Conservation (phyloP, 2,329 filamentous ascomycete species). For the Fusarium albidum region DNA sequence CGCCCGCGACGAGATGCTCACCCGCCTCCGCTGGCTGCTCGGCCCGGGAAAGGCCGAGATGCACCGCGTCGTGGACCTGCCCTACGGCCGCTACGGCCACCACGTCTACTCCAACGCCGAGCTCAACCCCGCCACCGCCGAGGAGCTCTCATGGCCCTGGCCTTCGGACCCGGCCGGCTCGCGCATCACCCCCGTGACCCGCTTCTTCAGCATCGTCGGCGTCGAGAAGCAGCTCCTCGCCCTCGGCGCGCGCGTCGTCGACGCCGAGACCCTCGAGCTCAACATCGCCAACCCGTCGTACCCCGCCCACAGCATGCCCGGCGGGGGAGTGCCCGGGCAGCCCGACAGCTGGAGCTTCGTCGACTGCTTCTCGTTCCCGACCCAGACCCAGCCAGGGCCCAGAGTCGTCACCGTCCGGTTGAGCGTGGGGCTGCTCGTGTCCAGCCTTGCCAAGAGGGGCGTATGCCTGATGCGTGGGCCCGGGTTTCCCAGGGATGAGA, state of each 20-base stretch:
- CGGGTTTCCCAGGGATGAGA: conserved; percentile 36
- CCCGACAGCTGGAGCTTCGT: conserved; percentile 42
- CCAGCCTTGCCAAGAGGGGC: conserved; percentile 26
- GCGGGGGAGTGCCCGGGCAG: conserved; percentile 15
- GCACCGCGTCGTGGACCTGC: conserved; percentile 36
- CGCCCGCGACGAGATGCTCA: conserved; percentile 36
- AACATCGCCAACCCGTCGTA: conserved; percentile 19
- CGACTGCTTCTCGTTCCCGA: conserved; percentile 35
- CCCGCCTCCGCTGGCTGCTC: conserved; percentile 35
- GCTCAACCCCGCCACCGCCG: conserved; percentile 23
- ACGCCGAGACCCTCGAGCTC: conserved; percentile 37
- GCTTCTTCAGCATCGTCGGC: conserved; percentile 36
- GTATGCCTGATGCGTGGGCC: conserved; percentile 38
- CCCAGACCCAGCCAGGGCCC: conserved; percentile 15
- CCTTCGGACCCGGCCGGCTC: conserved; percentile 19
- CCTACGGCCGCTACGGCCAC: conserved; percentile 37
- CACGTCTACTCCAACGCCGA: conserved; percentile 33
- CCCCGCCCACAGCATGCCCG: conserved; percentile 4
- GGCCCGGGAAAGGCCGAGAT: conserved; percentile 35
- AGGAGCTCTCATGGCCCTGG: conserved; percentile 34
- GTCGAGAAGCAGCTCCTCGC: conserved; percentile 39
- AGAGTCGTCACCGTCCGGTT: conserved; percentile 26
- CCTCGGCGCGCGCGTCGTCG: conserved; percentile 33
- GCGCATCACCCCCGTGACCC: conserved; percentile 10
- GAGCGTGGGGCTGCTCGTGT: conserved; percentile 27